Base-by-base conservation (phyloP, 208 protist species). In the Leishmania lainsoni region DNA sequence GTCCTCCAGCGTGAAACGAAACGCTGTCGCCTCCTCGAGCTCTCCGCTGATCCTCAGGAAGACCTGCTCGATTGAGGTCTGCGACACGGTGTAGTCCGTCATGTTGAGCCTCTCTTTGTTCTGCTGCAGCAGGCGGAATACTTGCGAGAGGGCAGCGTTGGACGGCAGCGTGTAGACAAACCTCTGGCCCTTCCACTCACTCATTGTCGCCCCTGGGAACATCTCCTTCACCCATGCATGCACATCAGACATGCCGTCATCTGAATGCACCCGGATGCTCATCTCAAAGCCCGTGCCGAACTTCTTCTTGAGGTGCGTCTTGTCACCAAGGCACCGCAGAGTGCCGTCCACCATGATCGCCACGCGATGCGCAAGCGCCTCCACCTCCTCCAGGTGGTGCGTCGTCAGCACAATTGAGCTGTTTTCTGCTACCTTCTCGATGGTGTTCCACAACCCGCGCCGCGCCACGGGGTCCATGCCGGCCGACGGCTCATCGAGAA, bases 331-430 rank as follows among this genome's bases (percentile, higher is more conserved):
- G 80, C 92, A 96, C 14, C 85, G 87, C 51, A 98, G 79, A n/a
- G 86, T 79, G 49, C 96, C 96, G 58, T 90, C 85, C 14, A 88
- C 87, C 91, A 98, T 97, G 54, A 98, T 97, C 8, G 89, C 93
- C 14, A 97, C 81, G 52, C 84, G 78, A 73, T 88, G 61, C 39
- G 91, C 91, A 10, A 99, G 83, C 8, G 94, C 94, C 83, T 98
- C 95, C 80, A 94, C 91, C 91, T 99, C 97, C 79, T 98, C 95
- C 88, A 99, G 89, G 76, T 98, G 94, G 80, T 99, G 97, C 68
- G 97, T 98, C 71, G 97, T 98, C 74, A 99, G 82, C 78, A 96
- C 89, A 5, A 96, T 86, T 32, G 93, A 90, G 83, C 91, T 92
- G 83, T 91, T 87, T 54, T 89, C 58, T 0, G 91, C 70, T 17